Evolutionary conservation across 2,329 filamentous ascomycete species (phyloP), one percentile per base, ranked within the genome.

Genomic region (Calonectria pseudoreteaudii): DNA sequence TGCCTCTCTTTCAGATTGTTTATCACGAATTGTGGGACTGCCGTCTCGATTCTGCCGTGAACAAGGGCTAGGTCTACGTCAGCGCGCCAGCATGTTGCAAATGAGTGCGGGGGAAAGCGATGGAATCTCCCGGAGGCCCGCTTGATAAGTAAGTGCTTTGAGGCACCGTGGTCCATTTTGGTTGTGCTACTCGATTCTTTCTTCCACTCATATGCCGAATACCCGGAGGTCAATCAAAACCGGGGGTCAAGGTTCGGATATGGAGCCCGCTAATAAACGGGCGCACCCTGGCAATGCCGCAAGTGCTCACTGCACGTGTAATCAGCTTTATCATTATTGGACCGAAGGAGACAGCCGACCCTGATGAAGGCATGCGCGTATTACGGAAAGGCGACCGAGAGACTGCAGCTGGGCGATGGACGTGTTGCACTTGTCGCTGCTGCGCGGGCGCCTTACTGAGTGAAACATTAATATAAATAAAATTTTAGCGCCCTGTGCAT

Each of bases 251-350:
- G 36, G 34, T 41, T 62, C 36, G 28, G 56, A 23, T 23, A 14
- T 18, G 26, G 56, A 62, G 38, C 56, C 56, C 56, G 41, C 56
- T 62, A 38, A 62, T 62, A 41, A 44, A 62, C 30, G 34, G 34
- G n/a, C 36, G 23, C 56, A 41, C 34, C 56, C 36, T n/a, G 56
- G 56, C 31, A 28, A 36, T n/a, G 56, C 56, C 41, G 34, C 34
- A 44, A 62, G 34, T 62, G 56, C 56, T 62, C 56, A 44, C 56
- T 62, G 56, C 56, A 62, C 56, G 56, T 62, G 56, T 38, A 62
- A 62, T 62, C 56, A 62, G 56, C 56, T 28, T 38, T 34, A n/a
- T 36, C 56, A 41, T 28, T 36, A 62, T 62, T 62, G 56, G 56
- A 30, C 56, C 23, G n/a, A 62, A 8, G 30, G n/a, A 18, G 38